phyloP scores from a whole-genome alignment of 2,329 filamentous ascomycete species.

The Aspergillus sp. region DNA sequence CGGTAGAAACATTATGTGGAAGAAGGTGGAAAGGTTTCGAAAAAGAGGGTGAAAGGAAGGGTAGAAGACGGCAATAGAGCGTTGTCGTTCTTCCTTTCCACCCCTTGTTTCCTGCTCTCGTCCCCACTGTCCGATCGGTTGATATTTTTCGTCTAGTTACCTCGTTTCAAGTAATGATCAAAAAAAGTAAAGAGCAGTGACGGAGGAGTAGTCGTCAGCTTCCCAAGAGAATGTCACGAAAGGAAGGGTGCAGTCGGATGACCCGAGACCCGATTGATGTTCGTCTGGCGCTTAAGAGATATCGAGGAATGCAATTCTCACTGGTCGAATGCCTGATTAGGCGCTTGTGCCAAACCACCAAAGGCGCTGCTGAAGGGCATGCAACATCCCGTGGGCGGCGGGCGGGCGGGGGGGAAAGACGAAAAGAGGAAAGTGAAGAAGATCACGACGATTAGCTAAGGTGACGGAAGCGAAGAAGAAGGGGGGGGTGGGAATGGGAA shows the following conservation, averaged over 20 bases:
- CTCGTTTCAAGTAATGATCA: slow-evolving; percentile 14
- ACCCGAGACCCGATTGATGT: slow-evolving; percentile 7
- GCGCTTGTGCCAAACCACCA: slow-evolving; percentile 33
- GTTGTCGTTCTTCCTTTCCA: slow-evolving; percentile 15
- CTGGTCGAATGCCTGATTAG: slow-evolving; percentile 27
- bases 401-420: slow-evolving; percentile 3
- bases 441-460: slow-evolving; percentile 3
- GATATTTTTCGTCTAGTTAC: slow-evolving; percentile 26
- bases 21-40: slow-evolving; percentile 23
- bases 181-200: slow-evolving; percentile 4
- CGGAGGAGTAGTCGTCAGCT: not conserved
- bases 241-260: slow-evolving; percentile 2
- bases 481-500: not conserved
- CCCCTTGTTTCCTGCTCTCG: slow-evolving; percentile 15
- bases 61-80: slow-evolving; percentile 19
- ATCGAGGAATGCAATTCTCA: slow-evolving; percentile 24
- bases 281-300: slow-evolving; percentile 37
- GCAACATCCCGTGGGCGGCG: slow-evolving; percentile 27
- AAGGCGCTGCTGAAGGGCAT: slow-evolving; percentile 23
- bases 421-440: slow-evolving; percentile 7
- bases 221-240: slow-evolving; percentile 1
- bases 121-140: slow-evolving; percentile 13
- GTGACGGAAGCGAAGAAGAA: not conserved
- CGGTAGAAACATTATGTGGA: slow-evolving; percentile 40
- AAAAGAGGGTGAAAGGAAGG: slow-evolving; percentile 28